phyloP scores from a whole-genome alignment of 495 filamentous ascomycete genomes.

The Penicillium odoratum region DNA sequence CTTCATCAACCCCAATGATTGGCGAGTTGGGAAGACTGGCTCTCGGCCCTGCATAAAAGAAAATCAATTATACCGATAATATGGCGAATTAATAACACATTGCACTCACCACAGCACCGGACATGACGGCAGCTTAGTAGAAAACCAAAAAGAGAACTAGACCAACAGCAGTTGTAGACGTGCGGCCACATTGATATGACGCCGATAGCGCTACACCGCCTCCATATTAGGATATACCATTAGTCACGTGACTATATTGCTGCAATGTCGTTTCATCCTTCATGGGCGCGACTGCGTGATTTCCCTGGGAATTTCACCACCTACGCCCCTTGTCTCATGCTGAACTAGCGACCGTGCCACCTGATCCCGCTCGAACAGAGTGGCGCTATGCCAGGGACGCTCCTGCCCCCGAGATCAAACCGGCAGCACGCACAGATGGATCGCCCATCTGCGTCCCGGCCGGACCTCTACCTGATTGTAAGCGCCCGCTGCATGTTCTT shows the following conservation, averaged over 20 bases:
- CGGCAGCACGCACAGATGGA: slow-evolving; percentile 52
- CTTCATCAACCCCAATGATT: slow-evolving; percentile 97
- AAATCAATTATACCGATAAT: neutral
- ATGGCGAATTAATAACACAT: neutral
- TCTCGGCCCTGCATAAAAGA: slow-evolving; percentile 53
- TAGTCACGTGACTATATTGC: slow-evolving; percentile 31
- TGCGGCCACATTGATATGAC: slow-evolving; percentile 36
- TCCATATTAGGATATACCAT: slow-evolving; percentile 20
- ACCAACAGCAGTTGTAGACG: slow-evolving; percentile 6
- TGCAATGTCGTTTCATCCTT: slow-evolving; percentile 32
- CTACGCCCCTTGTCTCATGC: slow-evolving; percentile 26
- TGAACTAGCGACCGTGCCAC: slow-evolving; percentile 37
- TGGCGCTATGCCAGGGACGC: slow-evolving; percentile 62
- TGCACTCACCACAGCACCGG: slow-evolving; percentile 55
- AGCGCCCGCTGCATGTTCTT: slow-evolving; percentile 35
- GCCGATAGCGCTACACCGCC: slow-evolving; percentile 34
- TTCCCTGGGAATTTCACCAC: slow-evolving; percentile 28
- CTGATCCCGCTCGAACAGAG: slow-evolving; percentile 45
- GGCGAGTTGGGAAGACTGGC: slow-evolving; percentile 95
- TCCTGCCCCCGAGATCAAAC: slow-evolving; percentile 56
- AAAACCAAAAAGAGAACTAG: slow-evolving; percentile 13
- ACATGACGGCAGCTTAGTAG: slow-evolving; percentile 43
- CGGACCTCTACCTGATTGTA: slow-evolving; percentile 78
- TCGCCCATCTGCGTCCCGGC: slow-evolving; percentile 46
- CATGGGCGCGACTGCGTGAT: slow-evolving; percentile 26